Percentiles rank a stretch among this genome's conserved stretches.
These are phyloP conservation scores for Ganoderma multipileum DNA, from an alignment of 1,284 basidiomycete genomes.

Conservation along the genomic window DNA sequence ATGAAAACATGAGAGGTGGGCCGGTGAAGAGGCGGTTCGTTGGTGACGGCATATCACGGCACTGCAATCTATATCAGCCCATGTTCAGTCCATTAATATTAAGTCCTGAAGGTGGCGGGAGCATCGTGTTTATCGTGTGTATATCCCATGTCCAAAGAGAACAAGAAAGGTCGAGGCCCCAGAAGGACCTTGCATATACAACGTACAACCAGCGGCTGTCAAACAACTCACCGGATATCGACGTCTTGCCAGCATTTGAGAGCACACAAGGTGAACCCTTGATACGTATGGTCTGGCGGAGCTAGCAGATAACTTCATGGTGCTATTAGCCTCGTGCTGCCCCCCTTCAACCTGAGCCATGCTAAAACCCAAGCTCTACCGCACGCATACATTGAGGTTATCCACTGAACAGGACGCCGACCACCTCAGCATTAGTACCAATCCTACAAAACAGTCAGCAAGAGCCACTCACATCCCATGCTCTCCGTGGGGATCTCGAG, in stretches of 20 bases:
- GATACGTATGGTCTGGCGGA: background rate
- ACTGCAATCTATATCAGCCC: background rate
- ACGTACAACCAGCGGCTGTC: background rate
- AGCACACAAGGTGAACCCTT: background rate
- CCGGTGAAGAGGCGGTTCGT: background rate
- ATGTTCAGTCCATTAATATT: background rate
- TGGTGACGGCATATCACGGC: background rate
- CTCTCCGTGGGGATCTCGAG: slow-evolving; percentile 19
- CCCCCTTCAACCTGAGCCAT: background rate
- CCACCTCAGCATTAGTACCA: too few relatives aligned
- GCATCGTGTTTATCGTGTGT: background rate
- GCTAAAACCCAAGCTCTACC: background rate
- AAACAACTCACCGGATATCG: background rate
- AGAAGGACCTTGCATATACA: background rate
- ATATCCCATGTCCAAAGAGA: background rate
- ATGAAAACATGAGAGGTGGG: background rate
- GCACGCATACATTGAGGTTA: slow-evolving; percentile 7
- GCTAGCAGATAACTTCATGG: background rate
- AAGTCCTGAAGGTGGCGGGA: background rate
- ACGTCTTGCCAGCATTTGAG: background rate
- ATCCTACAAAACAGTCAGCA: background rate
- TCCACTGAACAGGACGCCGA: background rate
- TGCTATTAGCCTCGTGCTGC: background rate
- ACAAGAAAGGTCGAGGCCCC: background rate
- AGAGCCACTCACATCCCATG: slow-evolving; percentile 8